A percentile compares a stretch with the other conserved stretches of the same genome.
Evolutionary conservation across 1,284 basidiomycete species (phyloP).

Genomic region (Ustilago curta): DNA sequence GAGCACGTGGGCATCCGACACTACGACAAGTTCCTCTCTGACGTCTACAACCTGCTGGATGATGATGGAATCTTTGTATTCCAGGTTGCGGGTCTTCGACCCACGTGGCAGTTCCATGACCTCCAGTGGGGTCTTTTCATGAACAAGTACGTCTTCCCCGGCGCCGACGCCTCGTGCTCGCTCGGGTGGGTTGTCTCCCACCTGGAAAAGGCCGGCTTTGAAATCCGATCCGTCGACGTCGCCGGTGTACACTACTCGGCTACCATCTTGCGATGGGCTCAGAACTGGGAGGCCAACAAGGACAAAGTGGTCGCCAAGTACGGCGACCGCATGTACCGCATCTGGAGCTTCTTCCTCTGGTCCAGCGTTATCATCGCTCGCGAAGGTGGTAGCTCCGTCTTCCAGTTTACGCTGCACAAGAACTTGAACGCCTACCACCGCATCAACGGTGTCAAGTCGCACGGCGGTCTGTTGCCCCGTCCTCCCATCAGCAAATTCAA

Average conservation of each 20-base stretch:
- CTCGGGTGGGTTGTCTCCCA: slow-evolving; percentile 91
- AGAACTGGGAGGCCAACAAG: slow-evolving; percentile 73
- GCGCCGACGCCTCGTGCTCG: slow-evolving; percentile 85
- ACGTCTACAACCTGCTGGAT: slow-evolving; percentile 92
- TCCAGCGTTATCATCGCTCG: slow-evolving; percentile 65
- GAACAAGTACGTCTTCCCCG: slow-evolving; percentile 82
- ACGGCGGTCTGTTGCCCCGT: slow-evolving; percentile 63
- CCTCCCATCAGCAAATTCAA: slow-evolving; percentile 54
- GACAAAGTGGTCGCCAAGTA: slow-evolving; percentile 88
- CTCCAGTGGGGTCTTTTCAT: slow-evolving; percentile 82
- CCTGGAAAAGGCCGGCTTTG: slow-evolving; percentile 89
- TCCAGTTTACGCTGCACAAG: slow-evolving; percentile 85
- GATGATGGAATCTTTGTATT: slow-evolving; percentile 95
- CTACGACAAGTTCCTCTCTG: slow-evolving; percentile 87
- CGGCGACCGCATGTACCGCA: slow-evolving; percentile 77
- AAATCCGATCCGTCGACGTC: slow-evolving; percentile 95
- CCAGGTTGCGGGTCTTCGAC: slow-evolving; percentile 95
- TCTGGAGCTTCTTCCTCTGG: slow-evolving; percentile 69
- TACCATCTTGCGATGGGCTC: slow-evolving; percentile 77
- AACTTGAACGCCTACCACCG: slow-evolving; percentile 89
- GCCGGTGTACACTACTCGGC: slow-evolving; percentile 84
- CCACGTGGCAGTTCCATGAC: slow-evolving; percentile 96
- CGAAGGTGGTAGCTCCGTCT: slow-evolving; percentile 67
- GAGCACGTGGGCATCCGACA: slow-evolving; percentile 92
- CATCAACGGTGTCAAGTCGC: slow-evolving; percentile 70